phyloP scores from a whole-genome alignment of 2,329 filamentous ascomycete species.

The Cladophialophora yegresii region DNA sequence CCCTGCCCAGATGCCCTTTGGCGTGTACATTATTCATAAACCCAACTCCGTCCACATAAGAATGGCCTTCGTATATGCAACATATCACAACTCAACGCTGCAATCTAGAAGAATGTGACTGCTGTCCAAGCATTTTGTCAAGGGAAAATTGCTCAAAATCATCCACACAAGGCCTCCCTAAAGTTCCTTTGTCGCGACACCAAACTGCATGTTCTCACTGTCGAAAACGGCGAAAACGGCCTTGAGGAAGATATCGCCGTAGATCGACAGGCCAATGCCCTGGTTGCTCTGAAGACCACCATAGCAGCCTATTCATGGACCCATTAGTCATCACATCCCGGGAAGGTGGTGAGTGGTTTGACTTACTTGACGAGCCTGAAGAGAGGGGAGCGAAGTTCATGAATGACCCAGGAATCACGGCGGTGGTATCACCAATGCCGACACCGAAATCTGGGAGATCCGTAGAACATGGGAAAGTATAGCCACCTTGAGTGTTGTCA shows the following conservation, averaged over 20 bases:
- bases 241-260: constrained; percentile 80
- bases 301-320: constrained; percentile 57
- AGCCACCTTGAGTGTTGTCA: constrained; percentile 33
- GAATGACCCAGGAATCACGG: constrained; percentile 56
- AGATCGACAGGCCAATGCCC: constrained; percentile 63
- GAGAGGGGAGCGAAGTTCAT: constrained; percentile 50
- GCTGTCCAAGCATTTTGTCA: neutral
- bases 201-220: constrained; percentile 35
- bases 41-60: neutral
- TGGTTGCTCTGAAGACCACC: constrained; percentile 70
- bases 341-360: neutral
- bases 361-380: constrained; percentile 31
- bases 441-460: constrained; percentile 57
- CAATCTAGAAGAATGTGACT: neutral
- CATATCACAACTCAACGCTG: neutral
- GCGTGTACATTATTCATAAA: neutral
- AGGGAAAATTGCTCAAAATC: neutral
- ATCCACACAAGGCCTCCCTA: constrained; percentile 11
- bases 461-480: constrained; percentile 53
- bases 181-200: constrained; percentile 31
- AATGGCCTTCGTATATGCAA: neutral
- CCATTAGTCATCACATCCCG: neutral
- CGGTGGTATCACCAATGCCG: constrained; percentile 53
- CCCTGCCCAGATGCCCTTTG: too few relatives aligned
- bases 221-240: constrained; percentile 74